Percentiles rank a stretch among this genome's conserved stretches.
Conservation (phyloP, 2,329 filamentous ascomycete genomes). For the Nigrospora osmanthi region DNA sequence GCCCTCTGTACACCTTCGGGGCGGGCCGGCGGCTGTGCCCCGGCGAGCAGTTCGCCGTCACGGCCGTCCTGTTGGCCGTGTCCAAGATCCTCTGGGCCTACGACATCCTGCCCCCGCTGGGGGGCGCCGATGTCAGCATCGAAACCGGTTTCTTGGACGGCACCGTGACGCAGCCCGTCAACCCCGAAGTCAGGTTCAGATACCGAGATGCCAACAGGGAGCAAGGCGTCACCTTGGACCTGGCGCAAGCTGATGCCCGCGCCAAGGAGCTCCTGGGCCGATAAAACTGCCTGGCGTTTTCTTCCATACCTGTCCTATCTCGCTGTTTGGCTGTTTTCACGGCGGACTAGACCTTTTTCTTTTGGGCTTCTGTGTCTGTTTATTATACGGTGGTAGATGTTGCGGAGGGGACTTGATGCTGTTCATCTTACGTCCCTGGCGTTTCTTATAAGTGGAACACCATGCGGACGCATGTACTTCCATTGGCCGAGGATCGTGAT, state of each 20-base stretch:
- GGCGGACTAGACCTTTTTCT: too few relatives aligned
- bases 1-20: background rate
- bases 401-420: too few relatives aligned
- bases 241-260: background rate
- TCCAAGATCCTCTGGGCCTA: constrained; percentile 3
- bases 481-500: too few relatives aligned
- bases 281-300: too few relatives aligned
- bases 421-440: too few relatives aligned
- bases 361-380: too few relatives aligned
- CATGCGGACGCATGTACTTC: too few relatives aligned
- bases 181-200: background rate
- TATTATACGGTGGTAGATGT: too few relatives aligned
- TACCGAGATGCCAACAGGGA: background rate
- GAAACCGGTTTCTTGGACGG: background rate
- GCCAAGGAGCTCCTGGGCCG: background rate
- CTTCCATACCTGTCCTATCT: too few relatives aligned
- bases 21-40: constrained; percentile 3
- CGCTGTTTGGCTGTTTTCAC: too few relatives aligned
- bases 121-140: background rate
- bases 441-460: too few relatives aligned
- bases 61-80: constrained; percentile 1
- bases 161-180: background rate
- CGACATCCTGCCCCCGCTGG: background rate
- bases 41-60: constrained; percentile 1
- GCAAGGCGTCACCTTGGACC: background rate